Base-by-base conservation (phyloP, 352 stramenopile genomes). In the Globisporangium irregulare region DNA sequence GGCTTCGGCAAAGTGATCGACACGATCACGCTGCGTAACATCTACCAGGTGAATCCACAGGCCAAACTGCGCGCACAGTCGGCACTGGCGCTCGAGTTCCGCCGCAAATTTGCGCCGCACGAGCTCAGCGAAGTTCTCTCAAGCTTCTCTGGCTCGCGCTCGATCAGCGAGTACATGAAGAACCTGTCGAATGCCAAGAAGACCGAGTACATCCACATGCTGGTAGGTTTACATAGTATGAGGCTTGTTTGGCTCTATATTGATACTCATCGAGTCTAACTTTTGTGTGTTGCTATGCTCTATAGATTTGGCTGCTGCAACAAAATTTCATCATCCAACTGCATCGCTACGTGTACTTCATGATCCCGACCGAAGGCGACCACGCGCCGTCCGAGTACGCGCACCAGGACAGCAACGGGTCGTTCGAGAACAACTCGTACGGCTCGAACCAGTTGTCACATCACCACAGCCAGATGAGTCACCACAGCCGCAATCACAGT, bases 291-390 rank as follows among this genome's bases (percentile, higher is more conserved):
- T 29, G 9, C 4, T 57, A 4, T 20, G 2, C 4, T 34, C 6
- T 20, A 5, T 69, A 87, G 79, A 84, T 95, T 36, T 96, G 89
- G 89, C 71, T 96, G 10, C 73, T 96, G n/a, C 82, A 94, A 63
- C 77, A 89, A 29, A 80, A 91, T 51, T 93, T 94, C 69, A 82
- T 96, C 61, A 73, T 90, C 34, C 89, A 96, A 69, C 63, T 96
- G 38, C 89, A 96, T 59, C 84, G 84, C 24, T 96, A 95, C 61
- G 84, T 96, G 9, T 93, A 95, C 55, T 92, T 96, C 69, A 91
- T 96, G 81, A 81, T 95, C 48, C 86, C 83, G 9, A 85, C 80
- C 3, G 84, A 91, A 48, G 79, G 85, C 48, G 79, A 90, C 51
- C 71, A 82, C 62, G 72, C 72, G 4, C 60, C 70, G 3, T 57